These are phyloP conservation scores for Camelina sativa DNA, from an alignment of 345 rosid species.

Conservation along the genomic window DNA sequence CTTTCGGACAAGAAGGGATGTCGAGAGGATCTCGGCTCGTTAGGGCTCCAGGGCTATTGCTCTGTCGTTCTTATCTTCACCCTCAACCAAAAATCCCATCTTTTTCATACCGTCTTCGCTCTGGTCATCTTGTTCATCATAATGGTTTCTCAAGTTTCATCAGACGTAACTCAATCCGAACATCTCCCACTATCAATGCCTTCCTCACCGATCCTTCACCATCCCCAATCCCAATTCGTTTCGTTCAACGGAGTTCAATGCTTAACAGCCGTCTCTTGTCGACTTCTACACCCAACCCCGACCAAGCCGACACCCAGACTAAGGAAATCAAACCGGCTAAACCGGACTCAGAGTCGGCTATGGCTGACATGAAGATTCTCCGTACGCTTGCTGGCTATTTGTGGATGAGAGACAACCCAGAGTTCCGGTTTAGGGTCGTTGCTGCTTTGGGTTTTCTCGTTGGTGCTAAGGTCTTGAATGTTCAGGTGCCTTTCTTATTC, in stretches of 20 bases:
- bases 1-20: conserved; percentile 37
- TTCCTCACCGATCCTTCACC: conserved; percentile 48
- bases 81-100: conserved; percentile 20
- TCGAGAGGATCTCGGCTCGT: conserved; percentile 43
- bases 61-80: conserved; percentile 14
- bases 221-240: conserved; percentile 40
- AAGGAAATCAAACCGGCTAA: conserved; percentile 39
- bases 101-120: conserved; percentile 28
- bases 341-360: conserved; percentile 35
- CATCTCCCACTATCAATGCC: conserved; percentile 36
- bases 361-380: conserved; percentile 75
- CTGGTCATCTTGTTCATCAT: conserved; percentile 38
- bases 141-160: conserved; percentile 39
- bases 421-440: conserved; percentile 81
- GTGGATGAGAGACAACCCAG: conserved; percentile 89
- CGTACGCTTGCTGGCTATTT: conserved; percentile 75
- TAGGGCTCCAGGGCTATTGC: conserved; percentile 35
- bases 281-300: conserved; percentile 51
- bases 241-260: conserved; percentile 47
- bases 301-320: conserved; percentile 28
- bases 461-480: conserved; percentile 88
- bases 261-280: conserved; percentile 55
- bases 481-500: conserved; percentile 95
- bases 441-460: conserved; percentile 85
- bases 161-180: conserved; percentile 38